Conservation (phyloP, 768 basidiomycete species). For the Pulveroboletus ravenelii region DNA sequence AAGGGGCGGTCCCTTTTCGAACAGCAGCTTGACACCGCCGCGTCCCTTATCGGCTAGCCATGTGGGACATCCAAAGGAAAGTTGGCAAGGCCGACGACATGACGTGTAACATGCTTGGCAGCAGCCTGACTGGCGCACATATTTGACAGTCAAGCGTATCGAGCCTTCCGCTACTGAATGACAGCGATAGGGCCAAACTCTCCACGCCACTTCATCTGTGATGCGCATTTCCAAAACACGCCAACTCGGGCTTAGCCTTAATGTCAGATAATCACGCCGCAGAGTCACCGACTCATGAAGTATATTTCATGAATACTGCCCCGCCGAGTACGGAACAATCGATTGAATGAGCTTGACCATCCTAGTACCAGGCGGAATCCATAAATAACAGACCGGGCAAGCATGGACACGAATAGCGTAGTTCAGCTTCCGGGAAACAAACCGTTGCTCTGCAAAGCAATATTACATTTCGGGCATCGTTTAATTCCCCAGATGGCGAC, state of each 20-base stretch:
- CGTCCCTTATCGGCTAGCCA: conserved; percentile 18
- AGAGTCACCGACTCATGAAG: conserved; percentile 15
- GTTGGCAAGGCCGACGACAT: neutral
- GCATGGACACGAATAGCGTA: conserved; percentile 8
- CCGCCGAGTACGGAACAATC: conserved; percentile 21
- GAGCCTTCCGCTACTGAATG: neutral
- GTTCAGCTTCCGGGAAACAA: conserved; percentile 6
- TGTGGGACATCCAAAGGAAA: neutral
- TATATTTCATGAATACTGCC: conserved; percentile 12
- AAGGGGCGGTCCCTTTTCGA: conserved; percentile 9
- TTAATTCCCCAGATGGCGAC: conserved; percentile 21
- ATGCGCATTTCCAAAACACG: conserved; percentile 15
- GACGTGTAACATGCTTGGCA: conserved; percentile 2
- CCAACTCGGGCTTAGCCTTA: conserved; percentile 2
- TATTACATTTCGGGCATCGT: conserved; percentile 1
- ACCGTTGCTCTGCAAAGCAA: conserved; percentile 11
- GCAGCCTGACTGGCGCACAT: neutral
- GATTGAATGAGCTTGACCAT: neutral
- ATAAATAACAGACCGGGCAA: conserved; percentile 1
- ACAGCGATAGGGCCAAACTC: neutral
- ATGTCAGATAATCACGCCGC: conserved; percentile 18
- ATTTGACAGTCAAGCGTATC: conserved; percentile 2
- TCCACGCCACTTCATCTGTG: conserved; percentile 19
- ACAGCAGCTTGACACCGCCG: neutral
- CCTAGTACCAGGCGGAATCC: conserved; percentile 2